These are phyloP conservation scores for Hydrangea macrophylla DNA, from an alignment of 148 eudicot species.

Conservation along the genomic window DNA sequence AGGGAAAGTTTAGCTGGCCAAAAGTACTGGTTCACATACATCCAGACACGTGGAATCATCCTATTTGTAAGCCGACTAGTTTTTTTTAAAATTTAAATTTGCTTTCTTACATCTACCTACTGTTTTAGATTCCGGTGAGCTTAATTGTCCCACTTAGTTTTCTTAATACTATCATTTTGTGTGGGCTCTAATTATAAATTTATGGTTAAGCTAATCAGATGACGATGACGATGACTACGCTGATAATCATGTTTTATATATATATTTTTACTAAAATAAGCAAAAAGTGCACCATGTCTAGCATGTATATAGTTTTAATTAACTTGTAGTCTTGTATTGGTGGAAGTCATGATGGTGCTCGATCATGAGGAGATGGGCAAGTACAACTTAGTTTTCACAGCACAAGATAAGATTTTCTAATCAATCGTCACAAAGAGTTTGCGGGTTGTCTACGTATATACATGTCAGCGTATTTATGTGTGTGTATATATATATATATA, in stretches of 20 bases:
- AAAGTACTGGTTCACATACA: neutral
- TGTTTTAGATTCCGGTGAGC: neutral
- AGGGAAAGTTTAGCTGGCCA: neutral
- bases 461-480: neutral
- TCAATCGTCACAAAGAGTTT: neutral
- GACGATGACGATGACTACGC: neutral
- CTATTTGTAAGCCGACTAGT: conserved; percentile 1
- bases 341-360: conserved; percentile 28
- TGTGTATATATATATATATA: neutral
- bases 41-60: neutral
- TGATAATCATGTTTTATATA: conserved; percentile 10
- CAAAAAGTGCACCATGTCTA: neutral
- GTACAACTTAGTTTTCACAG: conserved; percentile 34
- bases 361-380: conserved; percentile 22
- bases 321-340: conserved; percentile 13
- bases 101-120: conserved; percentile 12
- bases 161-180: neutral
- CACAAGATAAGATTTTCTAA: conserved; percentile 20
- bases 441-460: conserved; percentile 10
- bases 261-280: no score
- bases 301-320: neutral
- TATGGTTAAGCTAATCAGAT: conserved; percentile 2
- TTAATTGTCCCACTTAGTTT: neutral
- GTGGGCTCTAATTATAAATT: neutral
- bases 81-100: neutral